phyloP scores from a whole-genome alignment of 495 filamentous ascomycete genomes.

The Xylaria venustula region DNA sequence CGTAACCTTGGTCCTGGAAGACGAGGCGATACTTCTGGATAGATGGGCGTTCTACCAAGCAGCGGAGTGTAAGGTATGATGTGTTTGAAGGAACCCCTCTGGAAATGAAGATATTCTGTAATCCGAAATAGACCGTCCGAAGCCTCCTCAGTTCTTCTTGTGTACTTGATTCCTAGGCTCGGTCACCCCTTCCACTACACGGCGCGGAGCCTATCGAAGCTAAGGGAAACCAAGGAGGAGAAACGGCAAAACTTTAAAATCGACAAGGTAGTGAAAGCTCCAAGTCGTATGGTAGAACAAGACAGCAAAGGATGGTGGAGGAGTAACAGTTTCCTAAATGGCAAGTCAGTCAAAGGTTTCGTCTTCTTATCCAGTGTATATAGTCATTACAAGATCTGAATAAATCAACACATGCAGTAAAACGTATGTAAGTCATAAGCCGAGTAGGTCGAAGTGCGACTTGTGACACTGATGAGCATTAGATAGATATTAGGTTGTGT shows the following conservation, averaged over 20 bases:
- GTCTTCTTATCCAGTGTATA: conserved; percentile 1
- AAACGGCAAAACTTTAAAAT: not conserved
- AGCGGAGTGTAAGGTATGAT: not conserved
- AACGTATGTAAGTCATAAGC: conserved; percentile 11
- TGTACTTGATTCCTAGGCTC: not conserved
- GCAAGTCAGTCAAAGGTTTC: conserved; percentile 3
- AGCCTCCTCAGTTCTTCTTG: conserved; percentile 2
- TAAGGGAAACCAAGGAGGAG: not conserved
- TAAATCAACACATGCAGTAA: conserved; percentile 5
- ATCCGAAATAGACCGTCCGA: not conserved
- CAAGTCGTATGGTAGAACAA: not conserved
- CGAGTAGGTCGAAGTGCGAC: conserved; percentile 25
- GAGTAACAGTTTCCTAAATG: not conserved
- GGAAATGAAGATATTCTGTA: not conserved
- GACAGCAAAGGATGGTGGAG: not conserved
- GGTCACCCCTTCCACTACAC: not conserved
- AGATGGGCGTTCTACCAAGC: not conserved
- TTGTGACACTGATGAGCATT: conserved; percentile 17
- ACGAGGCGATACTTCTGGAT: not conserved
- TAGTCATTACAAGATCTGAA: not conserved
- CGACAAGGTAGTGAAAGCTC: not conserved
- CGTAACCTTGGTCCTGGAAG: not conserved
- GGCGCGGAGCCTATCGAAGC: not conserved
- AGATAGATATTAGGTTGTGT: conserved; percentile 34
- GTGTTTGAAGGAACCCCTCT: not conserved